These are phyloP conservation scores for Starmera stellimalicola DNA, from an alignment of 1,139 yeast species.

Conservation along the genomic window DNA sequence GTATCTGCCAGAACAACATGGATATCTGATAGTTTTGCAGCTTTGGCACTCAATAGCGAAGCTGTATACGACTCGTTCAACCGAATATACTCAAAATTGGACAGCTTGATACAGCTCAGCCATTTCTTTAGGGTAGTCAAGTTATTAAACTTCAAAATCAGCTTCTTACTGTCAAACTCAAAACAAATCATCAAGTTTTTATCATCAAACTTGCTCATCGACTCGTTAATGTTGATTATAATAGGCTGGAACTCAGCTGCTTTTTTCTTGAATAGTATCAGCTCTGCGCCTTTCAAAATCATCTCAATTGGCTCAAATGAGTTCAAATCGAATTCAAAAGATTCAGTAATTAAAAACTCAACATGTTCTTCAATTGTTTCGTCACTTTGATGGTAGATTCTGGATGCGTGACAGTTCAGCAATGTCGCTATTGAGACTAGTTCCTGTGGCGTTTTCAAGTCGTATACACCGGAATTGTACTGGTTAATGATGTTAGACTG, in stretches of 20 bases:
- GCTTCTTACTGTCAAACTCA: not conserved
- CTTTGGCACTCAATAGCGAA: constrained; percentile 68
- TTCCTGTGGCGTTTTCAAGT: constrained; percentile 22
- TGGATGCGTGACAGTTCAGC: constrained; percentile 39
- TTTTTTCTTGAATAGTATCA: constrained; percentile 1
- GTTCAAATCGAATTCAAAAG: not conserved
- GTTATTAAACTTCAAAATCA: constrained; percentile 49
- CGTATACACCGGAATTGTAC: constrained; percentile 4
- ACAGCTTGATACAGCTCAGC: constrained; percentile 62
- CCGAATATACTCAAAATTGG: constrained; percentile 57
- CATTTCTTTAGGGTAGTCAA: constrained; percentile 36
- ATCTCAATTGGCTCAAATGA: constrained; percentile 7
- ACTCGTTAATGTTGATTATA: constrained; percentile 65
- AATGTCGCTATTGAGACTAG: constrained; percentile 45
- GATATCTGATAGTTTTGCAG: constrained; percentile 65
- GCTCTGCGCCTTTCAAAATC: constrained; percentile 9
- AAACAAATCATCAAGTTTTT: not conserved
- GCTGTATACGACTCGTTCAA: constrained; percentile 85
- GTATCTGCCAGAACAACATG: constrained; percentile 68
- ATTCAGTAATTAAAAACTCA: not conserved
- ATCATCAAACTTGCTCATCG: constrained; percentile 57
- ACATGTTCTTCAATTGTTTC: not conserved
- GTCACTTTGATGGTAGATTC: constrained; percentile 27
- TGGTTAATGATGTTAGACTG: constrained; percentile 5
- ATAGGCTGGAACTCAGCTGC: constrained; percentile 37